A percentile compares a stretch with the other conserved stretches of the same genome.
Evolutionary conservation across 768 basidiomycete species (phyloP).

Genomic region (Collybia sordida): DNA sequence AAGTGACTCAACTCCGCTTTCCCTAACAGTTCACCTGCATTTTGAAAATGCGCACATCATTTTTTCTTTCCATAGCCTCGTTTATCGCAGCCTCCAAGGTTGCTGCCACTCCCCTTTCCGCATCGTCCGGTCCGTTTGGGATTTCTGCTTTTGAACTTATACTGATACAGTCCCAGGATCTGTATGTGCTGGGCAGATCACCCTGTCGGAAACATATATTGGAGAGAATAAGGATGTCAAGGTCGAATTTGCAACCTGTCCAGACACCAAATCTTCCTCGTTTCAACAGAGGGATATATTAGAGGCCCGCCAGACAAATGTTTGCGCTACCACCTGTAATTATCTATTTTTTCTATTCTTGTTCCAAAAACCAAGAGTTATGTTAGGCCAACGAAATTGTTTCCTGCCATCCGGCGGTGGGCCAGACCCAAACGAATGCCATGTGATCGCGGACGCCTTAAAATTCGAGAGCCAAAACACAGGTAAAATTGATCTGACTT

Average conservation of each 20-base stretch:
- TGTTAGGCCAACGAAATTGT: not conserved
- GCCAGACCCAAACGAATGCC: conserved; percentile 3
- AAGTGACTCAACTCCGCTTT: too few relatives aligned
- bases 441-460: conserved; percentile 5
- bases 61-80: not conserved
- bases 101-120: not conserved
- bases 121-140: not conserved
- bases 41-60: too few relatives aligned
- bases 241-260: not conserved
- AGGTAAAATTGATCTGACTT: not conserved
- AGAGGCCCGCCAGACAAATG: not conserved
- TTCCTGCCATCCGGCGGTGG: conserved; percentile 2
- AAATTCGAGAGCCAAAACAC: not conserved
- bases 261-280: not conserved
- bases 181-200: not conserved
- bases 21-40: too few relatives aligned
- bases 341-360: not conserved
- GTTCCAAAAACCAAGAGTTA: not conserved
- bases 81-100: not conserved
- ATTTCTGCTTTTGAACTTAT: not conserved
- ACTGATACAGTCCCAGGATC: not conserved
- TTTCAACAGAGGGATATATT: not conserved
- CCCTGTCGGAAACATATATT: not conserved
- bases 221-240: not conserved
- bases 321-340: not conserved